Base-by-base conservation (phyloP, 495 filamentous ascomycete species). In the Melanomma pulvis-pyrius region DNA sequence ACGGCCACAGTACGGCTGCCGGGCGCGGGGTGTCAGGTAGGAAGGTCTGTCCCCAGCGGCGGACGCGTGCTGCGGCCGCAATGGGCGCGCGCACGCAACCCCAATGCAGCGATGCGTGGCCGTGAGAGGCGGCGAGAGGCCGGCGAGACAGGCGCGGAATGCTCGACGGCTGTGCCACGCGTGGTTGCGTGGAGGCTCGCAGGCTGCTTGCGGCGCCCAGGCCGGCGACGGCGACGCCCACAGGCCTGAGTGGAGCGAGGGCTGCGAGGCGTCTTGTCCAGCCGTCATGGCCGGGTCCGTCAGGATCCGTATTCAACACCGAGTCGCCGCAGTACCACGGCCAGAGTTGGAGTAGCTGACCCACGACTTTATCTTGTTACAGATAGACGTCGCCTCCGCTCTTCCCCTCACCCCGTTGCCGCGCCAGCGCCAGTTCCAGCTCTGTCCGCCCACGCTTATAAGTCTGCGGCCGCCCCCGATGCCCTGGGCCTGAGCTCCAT, bases 161-260 rank as follows among this genome's bases (percentile, higher is more conserved):
- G 49, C 25, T 13, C 24, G 15, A 2, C 1, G 19, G 28, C 29
- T 57, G 53, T 39, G 29, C 30, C 53, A 13, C 53, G 48, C 26
- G 21, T 21, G 30, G 30, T 57, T 57, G 53, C 53, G 53, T 57
- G 53, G 53, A 57, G 53, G 34, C 9, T 15, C n/a, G 34, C 12
- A 19, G 30, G 11, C 5, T 51, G 48, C 48, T 7, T 51, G 32
- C 15, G 22, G 9, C 39, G 39, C 34, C 17, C 53, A 26, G 21
- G n/a, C 30, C 4, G 29, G 29, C 53, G 5, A 44, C 39, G 39
- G 39, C 4, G 8, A 44, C 9, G 39, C 39, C 39, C n/a, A n/a
- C n/a, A n/a, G n/a, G n/a, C n/a, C n/a, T n/a, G n/a, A 24, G 22
- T 6, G 11, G 48, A 9, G 48, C 19, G 48, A 22, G 48, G 48